phyloP scores from a whole-genome alignment of 2,329 filamentous ascomycete species.

The Microsporum canis region DNA sequence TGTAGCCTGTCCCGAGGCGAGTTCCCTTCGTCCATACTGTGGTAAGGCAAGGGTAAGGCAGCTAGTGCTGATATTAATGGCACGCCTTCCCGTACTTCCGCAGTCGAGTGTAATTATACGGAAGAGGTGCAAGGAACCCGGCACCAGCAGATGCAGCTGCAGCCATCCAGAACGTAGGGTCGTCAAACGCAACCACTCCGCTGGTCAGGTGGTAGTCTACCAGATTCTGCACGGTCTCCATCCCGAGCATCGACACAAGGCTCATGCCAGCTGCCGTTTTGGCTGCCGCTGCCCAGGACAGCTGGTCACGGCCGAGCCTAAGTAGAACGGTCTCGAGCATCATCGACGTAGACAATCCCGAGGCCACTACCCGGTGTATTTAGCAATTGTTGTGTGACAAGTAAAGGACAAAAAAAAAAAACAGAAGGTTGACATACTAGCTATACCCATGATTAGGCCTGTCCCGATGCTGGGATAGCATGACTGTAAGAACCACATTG shows the following conservation, averaged over 20 bases:
- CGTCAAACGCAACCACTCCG: constrained; percentile 38
- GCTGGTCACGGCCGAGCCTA: constrained; percentile 36
- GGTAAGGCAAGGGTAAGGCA: not conserved
- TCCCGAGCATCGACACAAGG: constrained; percentile 48
- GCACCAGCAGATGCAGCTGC: constrained; percentile 24
- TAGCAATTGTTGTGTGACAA: not conserved
- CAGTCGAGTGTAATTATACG: constrained; percentile 16
- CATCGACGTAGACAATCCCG: constrained; percentile 43
- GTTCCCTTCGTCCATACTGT: too few species aligned
- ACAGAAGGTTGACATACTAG: constrained; percentile 31
- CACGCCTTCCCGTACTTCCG: constrained; percentile 16
- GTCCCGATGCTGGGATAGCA: constrained; percentile 39
- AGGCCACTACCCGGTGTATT: constrained; percentile 35
- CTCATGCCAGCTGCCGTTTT: constrained; percentile 49
- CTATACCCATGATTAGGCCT: constrained; percentile 41
- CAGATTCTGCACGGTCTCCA: constrained; percentile 45
- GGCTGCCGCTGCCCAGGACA: constrained; percentile 38
- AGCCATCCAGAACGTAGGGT: constrained; percentile 43
- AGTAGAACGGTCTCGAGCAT: constrained; percentile 44
- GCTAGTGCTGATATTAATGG: constrained; percentile 7
- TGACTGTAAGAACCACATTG: constrained; percentile 45
- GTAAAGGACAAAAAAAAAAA: not conserved
- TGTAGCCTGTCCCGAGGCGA: not conserved
- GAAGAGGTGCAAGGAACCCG: constrained; percentile 15
- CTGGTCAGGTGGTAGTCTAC: constrained; percentile 48